A percentile compares a stretch with the other conserved stretches of the same genome.
Conservation (phyloP, 495 filamentous ascomycete genomes). For the Neurospora africana region DNA sequence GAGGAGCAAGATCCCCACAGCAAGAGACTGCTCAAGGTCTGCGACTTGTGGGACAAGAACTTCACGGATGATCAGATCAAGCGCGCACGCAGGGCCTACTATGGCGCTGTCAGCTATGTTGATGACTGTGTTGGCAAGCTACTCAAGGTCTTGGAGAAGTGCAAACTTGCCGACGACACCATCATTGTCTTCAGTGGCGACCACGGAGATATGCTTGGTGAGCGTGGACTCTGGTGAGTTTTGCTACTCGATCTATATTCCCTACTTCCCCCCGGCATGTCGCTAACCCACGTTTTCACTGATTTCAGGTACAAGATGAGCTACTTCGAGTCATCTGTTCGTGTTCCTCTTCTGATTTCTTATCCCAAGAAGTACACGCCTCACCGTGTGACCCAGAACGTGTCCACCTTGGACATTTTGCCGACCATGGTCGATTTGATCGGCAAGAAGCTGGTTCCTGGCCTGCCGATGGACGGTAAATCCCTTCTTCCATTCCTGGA, state of each 20-base stretch:
- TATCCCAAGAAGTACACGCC: slow-evolving; percentile 57
- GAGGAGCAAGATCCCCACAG: slow-evolving; percentile 76
- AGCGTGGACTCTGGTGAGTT: slow-evolving; percentile 64
- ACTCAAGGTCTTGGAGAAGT: slow-evolving; percentile 58
- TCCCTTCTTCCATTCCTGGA: slow-evolving; percentile 63
- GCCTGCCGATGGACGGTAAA: slow-evolving; percentile 66
- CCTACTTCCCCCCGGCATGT: not conserved
- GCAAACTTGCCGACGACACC: slow-evolving; percentile 66
- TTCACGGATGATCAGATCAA: slow-evolving; percentile 71
- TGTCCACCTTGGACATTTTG: slow-evolving; percentile 77
- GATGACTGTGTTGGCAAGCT: slow-evolving; percentile 79
- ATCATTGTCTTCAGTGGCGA: slow-evolving; percentile 82
- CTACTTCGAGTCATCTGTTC: slow-evolving; percentile 75
- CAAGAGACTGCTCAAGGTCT: slow-evolving; percentile 66
- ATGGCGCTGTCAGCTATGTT: slow-evolving; percentile 79
- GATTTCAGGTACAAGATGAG: slow-evolving; percentile 70
- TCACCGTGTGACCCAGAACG: slow-evolving; percentile 61
- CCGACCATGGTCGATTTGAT: slow-evolving; percentile 77
- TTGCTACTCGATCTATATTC: not conserved
- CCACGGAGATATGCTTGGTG: slow-evolving; percentile 88
- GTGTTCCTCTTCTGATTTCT: slow-evolving; percentile 71
- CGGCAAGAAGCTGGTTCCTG: slow-evolving; percentile 47
- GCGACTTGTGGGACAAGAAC: slow-evolving; percentile 66
- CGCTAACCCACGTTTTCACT: not conserved
- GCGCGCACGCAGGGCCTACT: slow-evolving; percentile 73